Base-by-base conservation (phyloP, 805 yeast genomes). In the Metschnikowia continentalis region DNA sequence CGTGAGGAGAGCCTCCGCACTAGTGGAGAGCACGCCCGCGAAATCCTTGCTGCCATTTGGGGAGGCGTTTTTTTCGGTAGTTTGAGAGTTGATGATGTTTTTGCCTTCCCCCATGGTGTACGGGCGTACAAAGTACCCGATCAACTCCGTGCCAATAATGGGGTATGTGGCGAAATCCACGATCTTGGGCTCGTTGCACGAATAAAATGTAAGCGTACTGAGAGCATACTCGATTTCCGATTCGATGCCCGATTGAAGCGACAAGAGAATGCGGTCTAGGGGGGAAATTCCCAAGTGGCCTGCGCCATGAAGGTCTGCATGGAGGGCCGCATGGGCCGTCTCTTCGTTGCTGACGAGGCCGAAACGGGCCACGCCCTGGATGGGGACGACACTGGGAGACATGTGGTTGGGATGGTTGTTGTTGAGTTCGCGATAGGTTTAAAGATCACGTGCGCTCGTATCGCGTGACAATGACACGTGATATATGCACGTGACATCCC, bases 221-320 rank as follows among this genome's bases (percentile, higher is more conserved):
- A 88, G 67, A 3, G 92, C 85, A 83, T 90, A 87, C 58, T 80
- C 82, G 22, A 85, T 76, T 63, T 90, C 96, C 32, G 78, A 76
- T 15, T 75, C 79, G 22, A 89, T 68, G 1, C 83, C 86, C 17
- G 86, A 79, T 53, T 77, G 74, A 53, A 90, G 76, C 3, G 94
- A 82, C 82, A 90, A 77, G 56, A 77, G 76, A 60, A 90, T 81
- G 54, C 96, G 76, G 11, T 78, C 77, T 55, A 84, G 67, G 48
- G 82, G 81, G 43, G 83, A 82, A 4, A 81, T 78, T 14, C 96
- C 96, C 54, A 76, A 75, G 49, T 72, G 70, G 44, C 66, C 66
- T 26, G 61, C 53, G 19, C 68, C 68, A 43, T 49, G 55, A 20
- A 54, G 42, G 26, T 55, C 61, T 15, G 51, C 42, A 10, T 49